phyloP scores from a whole-genome alignment of 1,139 yeast genomes.

The Diutina sp. region DNA sequence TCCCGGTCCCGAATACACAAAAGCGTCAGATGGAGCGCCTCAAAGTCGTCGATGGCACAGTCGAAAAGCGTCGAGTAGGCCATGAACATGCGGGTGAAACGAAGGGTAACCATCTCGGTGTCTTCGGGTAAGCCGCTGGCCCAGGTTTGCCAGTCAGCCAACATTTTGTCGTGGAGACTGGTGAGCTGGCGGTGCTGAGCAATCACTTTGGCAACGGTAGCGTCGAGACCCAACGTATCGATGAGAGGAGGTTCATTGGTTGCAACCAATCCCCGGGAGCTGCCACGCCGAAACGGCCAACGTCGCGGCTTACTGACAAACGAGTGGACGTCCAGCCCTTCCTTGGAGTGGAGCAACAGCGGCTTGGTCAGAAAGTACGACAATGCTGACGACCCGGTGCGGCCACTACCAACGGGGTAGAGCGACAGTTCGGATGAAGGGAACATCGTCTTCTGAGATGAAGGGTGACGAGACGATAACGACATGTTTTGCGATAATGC shows the following conservation, averaged over 20 bases:
- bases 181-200: neutral
- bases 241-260: neutral
- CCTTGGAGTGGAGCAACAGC: neutral
- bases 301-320: neutral
- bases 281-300: neutral
- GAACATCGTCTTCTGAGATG: neutral
- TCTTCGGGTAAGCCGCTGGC: neutral
- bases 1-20: neutral
- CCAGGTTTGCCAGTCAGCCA: slow-evolving; percentile 1
- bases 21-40: neutral
- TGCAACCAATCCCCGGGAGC: neutral
- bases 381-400: neutral
- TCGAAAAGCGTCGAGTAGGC: neutral
- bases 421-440: neutral
- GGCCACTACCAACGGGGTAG: neutral
- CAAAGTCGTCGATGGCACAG: neutral
- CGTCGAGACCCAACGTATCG: neutral
- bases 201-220: neutral
- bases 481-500: neutral
- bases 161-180: neutral
- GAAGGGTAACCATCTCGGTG: neutral
- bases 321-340: neutral
- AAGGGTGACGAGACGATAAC: neutral
- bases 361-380: neutral
- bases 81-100: neutral